Conservation (phyloP, 2,329 filamentous ascomycete species). For the Ustilaginoidea virens region DNA sequence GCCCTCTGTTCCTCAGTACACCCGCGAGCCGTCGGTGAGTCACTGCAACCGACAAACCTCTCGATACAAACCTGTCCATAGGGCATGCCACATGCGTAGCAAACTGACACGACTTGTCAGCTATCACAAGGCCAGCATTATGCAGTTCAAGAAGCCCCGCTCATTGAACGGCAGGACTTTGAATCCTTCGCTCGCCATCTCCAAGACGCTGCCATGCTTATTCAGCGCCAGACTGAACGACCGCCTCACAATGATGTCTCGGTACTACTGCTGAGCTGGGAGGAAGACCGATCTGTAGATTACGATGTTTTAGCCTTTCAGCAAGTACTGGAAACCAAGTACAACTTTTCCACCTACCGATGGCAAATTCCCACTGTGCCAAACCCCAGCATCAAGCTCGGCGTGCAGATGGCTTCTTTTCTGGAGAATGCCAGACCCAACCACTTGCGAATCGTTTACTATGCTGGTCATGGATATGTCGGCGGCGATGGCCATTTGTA, state of each 20-base stretch:
- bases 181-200: conserved; percentile 52
- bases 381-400: conserved; percentile 45
- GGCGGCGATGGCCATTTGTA: conserved; percentile 46
- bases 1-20: conserved; percentile 5
- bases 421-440: conserved; percentile 41
- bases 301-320: conserved; percentile 39
- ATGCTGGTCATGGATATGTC: conserved; percentile 44
- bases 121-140: conserved; percentile 14
- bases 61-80: not conserved
- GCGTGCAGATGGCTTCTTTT: conserved; percentile 43
- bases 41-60: not conserved
- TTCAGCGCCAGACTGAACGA: conserved; percentile 46
- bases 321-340: conserved; percentile 41
- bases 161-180: conserved; percentile 42
- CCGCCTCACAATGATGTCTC: conserved; percentile 42
- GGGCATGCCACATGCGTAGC: not conserved
- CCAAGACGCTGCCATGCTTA: conserved; percentile 52
- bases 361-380: conserved; percentile 45
- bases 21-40: conserved; percentile 5
- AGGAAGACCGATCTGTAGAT: conserved; percentile 39
- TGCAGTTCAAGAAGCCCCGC: conserved; percentile 23
- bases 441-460: conserved; percentile 49
- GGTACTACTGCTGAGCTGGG: conserved; percentile 46
- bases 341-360: conserved; percentile 43
- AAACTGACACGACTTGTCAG: conserved; percentile 2